Percentiles rank a stretch among this genome's conserved stretches.
phyloP scores from a whole-genome alignment of 73 alveolate genomes.

The Paramecium pentaurelia region DNA sequence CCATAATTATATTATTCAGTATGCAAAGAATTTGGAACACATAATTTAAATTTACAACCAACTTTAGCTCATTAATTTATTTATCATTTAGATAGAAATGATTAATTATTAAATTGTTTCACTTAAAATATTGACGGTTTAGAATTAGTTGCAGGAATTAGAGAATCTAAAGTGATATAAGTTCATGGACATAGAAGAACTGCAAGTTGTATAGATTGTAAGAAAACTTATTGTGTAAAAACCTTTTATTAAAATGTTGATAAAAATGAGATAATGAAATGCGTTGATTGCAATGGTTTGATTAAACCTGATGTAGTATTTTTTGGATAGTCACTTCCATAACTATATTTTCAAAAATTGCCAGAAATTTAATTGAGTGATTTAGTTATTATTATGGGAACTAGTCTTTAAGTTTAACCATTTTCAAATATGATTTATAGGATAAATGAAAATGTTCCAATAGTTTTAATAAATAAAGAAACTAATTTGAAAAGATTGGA shows the following conservation, averaged over 20 bases:
- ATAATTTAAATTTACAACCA: conserved; percentile 61
- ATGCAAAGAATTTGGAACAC: conserved; percentile 49
- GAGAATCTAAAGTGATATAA: conserved; percentile 66
- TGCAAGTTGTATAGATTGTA: conserved; percentile 63
- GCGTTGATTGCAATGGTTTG: conserved; percentile 13
- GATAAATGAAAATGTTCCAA: conserved; percentile 51
- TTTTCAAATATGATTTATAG: conserved; percentile 40
- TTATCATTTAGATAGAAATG: conserved; percentile 39
- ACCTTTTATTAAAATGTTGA: conserved; percentile 39
- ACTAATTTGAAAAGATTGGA: not conserved
- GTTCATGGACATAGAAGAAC: conserved; percentile 77
- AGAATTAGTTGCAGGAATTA: conserved; percentile 74
- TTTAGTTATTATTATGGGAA: conserved; percentile 71
- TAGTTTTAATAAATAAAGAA: conserved; percentile 59
- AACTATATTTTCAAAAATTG: not conserved
- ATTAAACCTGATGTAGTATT: conserved; percentile 76
- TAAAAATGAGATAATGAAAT: not conserved
- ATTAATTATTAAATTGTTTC: conserved; percentile 58
- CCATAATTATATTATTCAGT: conserved; percentile 77
- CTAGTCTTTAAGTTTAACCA: conserved; percentile 64
- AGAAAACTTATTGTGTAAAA: conserved; percentile 14
- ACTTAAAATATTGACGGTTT: conserved; percentile 87
- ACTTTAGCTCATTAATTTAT: conserved; percentile 64
- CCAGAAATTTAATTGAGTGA: conserved; percentile 44
- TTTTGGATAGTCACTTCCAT: conserved; percentile 74